These are phyloP conservation scores for Pisolithus tinctorius DNA, from an alignment of 768 basidiomycete genomes.

Conservation along the genomic window DNA sequence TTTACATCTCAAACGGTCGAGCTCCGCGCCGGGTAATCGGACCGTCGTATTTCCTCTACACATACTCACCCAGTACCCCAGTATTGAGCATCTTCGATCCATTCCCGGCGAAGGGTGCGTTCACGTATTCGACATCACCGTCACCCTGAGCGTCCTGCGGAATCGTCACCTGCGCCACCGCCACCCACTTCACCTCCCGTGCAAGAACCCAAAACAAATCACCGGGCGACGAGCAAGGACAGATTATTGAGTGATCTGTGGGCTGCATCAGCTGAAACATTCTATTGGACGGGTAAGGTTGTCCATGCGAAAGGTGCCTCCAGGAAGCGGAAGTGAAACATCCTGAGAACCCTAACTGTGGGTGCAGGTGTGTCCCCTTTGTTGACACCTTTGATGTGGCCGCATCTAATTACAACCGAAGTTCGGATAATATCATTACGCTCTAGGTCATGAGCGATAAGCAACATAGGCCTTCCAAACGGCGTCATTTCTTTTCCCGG, in stretches of 20 bases:
- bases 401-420: slow-evolving; percentile 21
- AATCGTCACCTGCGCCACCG: slow-evolving; percentile 30
- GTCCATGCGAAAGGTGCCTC: slow-evolving; percentile 85
- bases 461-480: slow-evolving; percentile 80
- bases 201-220: slow-evolving; percentile 26
- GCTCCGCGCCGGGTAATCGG: slow-evolving; percentile 58
- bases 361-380: slow-evolving; percentile 66
- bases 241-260: slow-evolving; percentile 79
- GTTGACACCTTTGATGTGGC: background rate
- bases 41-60: background rate
- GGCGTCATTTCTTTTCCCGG: slow-evolving; percentile 79
- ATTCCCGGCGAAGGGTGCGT: slow-evolving; percentile 61
- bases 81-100: slow-evolving; percentile 79
- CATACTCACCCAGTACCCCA: slow-evolving; percentile 9
- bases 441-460: slow-evolving; percentile 47
- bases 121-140: slow-evolving; percentile 35
- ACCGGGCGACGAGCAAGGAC: slow-evolving; percentile 47
- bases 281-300: slow-evolving; percentile 80
- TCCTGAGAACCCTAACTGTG: slow-evolving; percentile 81
- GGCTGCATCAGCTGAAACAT: slow-evolving; percentile 93
- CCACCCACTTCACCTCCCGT: slow-evolving; percentile 28
- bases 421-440: slow-evolving; percentile 71
- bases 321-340: slow-evolving; percentile 92
- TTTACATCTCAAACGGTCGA: slow-evolving; percentile 45
- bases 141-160: slow-evolving; percentile 21